Conservation (phyloP, 2,329 filamentous ascomycete species). For the Shiraia sp. region DNA sequence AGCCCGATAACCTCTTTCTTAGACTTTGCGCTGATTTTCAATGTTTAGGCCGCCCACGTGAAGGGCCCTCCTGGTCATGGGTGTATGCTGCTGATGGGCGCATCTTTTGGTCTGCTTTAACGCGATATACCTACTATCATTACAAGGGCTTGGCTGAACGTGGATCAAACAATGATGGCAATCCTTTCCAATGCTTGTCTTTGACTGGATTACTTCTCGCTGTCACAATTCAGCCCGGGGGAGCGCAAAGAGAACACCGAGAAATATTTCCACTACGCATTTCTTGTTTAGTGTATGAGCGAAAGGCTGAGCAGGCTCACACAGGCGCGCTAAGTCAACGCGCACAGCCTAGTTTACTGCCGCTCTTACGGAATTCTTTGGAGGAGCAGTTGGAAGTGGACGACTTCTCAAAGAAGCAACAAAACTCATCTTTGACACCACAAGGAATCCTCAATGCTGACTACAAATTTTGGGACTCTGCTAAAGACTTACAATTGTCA, state of each 20-base stretch:
- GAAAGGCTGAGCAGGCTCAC: no score
- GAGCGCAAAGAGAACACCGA: neutral
- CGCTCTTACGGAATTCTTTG: no score
- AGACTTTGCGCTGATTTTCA: no score
- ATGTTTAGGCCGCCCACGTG: neutral
- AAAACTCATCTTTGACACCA: neutral
- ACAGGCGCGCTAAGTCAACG: no score
- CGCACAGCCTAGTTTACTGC: no score
- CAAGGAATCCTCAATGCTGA: neutral
- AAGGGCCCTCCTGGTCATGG: conserved; percentile 3
- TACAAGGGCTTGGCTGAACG: neutral
- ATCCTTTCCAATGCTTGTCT: neutral
- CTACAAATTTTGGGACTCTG: neutral
- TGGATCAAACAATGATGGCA: neutral
- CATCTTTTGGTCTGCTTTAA: neutral
- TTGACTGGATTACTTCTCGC: neutral
- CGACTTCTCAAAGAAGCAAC: no score
- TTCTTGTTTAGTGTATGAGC: neutral
- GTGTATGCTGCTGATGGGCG: neutral
- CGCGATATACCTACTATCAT: neutral
- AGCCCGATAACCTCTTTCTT: no score
- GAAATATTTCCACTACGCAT: neutral
- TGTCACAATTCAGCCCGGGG: neutral
- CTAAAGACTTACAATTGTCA: neutral
- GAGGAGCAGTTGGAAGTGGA: no score